Conservation (phyloP, 2,329 filamentous ascomycete genomes). For the Sporothrix euskadiensis region DNA sequence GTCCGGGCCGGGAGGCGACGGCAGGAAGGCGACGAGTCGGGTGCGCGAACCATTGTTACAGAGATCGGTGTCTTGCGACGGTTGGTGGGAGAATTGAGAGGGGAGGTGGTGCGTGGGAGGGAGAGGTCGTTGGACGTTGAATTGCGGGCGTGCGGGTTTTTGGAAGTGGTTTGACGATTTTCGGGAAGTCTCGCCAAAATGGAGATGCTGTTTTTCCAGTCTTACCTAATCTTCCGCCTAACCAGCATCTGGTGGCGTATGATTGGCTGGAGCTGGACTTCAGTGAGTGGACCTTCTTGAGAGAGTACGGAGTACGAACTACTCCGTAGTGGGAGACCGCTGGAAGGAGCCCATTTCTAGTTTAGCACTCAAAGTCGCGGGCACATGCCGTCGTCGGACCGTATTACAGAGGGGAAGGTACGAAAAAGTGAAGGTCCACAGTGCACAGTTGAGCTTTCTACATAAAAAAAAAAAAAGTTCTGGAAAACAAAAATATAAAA, state of each 20-base stretch:
- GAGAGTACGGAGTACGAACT: too few relatives aligned
- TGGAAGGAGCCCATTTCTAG: background rate
- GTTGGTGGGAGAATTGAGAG: slow-evolving; percentile 6
- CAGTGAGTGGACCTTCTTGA: background rate
- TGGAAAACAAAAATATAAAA: background rate
- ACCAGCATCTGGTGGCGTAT: slow-evolving; percentile 35
- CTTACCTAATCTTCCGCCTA: slow-evolving; percentile 25
- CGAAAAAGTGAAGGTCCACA: background rate
- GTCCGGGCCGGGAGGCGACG: slow-evolving; percentile 3
- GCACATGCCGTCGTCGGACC: background rate
- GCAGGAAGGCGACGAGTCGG: slow-evolving; percentile 28
- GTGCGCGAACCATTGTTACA: slow-evolving; percentile 31
- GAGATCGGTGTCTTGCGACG: slow-evolving; percentile 16
- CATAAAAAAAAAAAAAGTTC: background rate
- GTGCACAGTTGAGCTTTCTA: background rate
- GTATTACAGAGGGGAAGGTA: background rate
- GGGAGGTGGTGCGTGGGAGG: slow-evolving; percentile 8
- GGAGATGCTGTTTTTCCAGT: slow-evolving; percentile 27
- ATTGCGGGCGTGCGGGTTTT: slow-evolving; percentile 31
- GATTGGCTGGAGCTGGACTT: slow-evolving; percentile 42
- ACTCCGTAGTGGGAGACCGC: background rate
- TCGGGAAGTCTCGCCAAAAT: slow-evolving; percentile 36
- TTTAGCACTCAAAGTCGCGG: background rate
- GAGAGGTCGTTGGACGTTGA: background rate
- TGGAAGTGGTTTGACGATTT: slow-evolving; percentile 32